Percentiles rank a stretch among this genome's conserved stretches.
These are phyloP conservation scores for Leishmania lainsoni DNA, from an alignment of 208 protist genomes.

Conservation along the genomic window DNA sequence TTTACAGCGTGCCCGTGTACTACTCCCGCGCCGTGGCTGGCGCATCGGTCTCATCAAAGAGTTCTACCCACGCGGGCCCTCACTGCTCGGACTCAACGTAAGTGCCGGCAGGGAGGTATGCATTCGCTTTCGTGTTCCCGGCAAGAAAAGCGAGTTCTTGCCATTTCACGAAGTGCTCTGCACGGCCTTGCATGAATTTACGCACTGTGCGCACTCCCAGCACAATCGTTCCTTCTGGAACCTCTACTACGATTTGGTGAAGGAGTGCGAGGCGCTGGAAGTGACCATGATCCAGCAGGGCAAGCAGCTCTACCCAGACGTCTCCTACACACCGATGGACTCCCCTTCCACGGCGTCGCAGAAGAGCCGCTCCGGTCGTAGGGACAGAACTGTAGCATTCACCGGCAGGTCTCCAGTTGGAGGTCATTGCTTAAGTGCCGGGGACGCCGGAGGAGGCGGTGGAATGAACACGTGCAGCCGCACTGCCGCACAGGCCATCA, in stretches of 20 bases:
- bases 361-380: background rate
- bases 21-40: slow-evolving; percentile 64
- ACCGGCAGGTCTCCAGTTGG: background rate
- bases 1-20: slow-evolving; percentile 41
- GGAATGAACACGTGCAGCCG: background rate
- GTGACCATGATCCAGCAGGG: slow-evolving; percentile 40
- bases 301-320: slow-evolving; percentile 46
- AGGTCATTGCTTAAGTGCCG: background rate
- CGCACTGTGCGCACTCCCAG: slow-evolving; percentile 64
- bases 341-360: background rate
- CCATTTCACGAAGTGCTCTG: slow-evolving; percentile 86
- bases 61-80: slow-evolving; percentile 81
- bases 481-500: background rate
- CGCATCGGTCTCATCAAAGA: slow-evolving; percentile 69
- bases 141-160: slow-evolving; percentile 69
- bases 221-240: slow-evolving; percentile 81
- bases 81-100: slow-evolving; percentile 85
- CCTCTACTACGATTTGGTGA: slow-evolving; percentile 75
- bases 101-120: slow-evolving; percentile 80
- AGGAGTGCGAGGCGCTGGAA: slow-evolving; percentile 76
- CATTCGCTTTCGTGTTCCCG: slow-evolving; percentile 76
- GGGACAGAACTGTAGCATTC: background rate
- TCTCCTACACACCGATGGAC: slow-evolving; percentile 4
- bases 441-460: background rate
- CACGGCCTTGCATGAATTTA: slow-evolving; percentile 90